Percentiles rank a stretch among this genome's conserved stretches.
phyloP scores from a whole-genome alignment of 2,329 filamentous ascomycete species.

The Sphaceloma murrayae region DNA sequence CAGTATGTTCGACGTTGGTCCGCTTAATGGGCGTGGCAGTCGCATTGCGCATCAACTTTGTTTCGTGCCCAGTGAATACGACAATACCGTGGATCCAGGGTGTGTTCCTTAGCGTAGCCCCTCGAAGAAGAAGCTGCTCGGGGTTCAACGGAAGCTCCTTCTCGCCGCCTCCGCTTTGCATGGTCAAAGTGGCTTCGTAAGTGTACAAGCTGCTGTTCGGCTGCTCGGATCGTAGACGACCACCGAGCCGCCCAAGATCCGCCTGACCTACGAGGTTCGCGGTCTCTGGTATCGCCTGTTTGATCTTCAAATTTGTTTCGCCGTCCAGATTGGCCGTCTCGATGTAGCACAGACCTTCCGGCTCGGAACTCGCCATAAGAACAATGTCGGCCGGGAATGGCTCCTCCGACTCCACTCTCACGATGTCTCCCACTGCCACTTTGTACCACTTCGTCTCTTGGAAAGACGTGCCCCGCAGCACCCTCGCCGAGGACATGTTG shows the following conservation, averaged over 20 bases:
- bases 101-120: constrained; percentile 88
- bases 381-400: constrained; percentile 92
- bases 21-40: constrained; percentile 96
- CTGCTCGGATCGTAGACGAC: constrained; percentile 84
- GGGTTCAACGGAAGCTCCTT: constrained; percentile 84
- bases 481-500: constrained; percentile 76
- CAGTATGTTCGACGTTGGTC: constrained; percentile 86
- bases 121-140: constrained; percentile 85
- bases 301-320: constrained; percentile 98
- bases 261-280: constrained; percentile 73
- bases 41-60: constrained; percentile 97
- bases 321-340: constrained; percentile 96
- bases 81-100: constrained; percentile 95
- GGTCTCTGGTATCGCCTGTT: constrained; percentile 92
- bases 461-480: constrained; percentile 75
- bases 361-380: constrained; percentile 86
- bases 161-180: constrained; percentile 82
- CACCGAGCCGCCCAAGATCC: constrained; percentile 76
- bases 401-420: constrained; percentile 88
- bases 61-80: constrained; percentile 96
- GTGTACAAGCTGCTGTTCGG: constrained; percentile 98
- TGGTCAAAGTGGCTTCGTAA: constrained; percentile 90
- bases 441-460: constrained; percentile 88
- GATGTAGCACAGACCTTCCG: constrained; percentile 95
- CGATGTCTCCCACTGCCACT: constrained; percentile 81